phyloP scores from a whole-genome alignment of 345 rosid genomes.

The Rhodamnia rubescens region DNA sequence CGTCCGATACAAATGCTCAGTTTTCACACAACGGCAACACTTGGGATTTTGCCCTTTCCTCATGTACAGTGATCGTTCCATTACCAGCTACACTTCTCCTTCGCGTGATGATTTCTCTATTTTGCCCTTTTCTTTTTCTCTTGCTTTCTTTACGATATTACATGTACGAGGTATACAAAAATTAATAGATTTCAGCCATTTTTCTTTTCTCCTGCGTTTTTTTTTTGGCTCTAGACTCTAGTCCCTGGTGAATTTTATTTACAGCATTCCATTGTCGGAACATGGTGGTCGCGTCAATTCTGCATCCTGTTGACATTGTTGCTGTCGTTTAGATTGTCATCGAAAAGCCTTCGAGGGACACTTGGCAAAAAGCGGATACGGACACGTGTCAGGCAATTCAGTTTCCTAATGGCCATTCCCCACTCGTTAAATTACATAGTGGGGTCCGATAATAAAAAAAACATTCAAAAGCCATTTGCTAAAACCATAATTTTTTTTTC shows the following conservation, averaged over 20 bases:
- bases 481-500: background rate
- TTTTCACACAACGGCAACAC: background rate
- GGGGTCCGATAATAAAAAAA: background rate
- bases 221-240: background rate
- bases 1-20: too few relatives aligned
- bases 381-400: background rate
- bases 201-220: background rate
- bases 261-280: background rate
- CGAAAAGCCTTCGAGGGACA: background rate
- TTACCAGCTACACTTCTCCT: background rate
- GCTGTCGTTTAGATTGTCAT: background rate
- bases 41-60: background rate
- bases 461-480: fast-evolving
- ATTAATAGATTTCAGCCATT: background rate
- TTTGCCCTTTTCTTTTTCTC: background rate
- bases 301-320: background rate
- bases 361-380: background rate
- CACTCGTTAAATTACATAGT: too few relatives aligned
- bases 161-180: background rate
- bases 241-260: background rate
- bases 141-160: background rate
- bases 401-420: too few relatives aligned
- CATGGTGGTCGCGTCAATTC: background rate
- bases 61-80: background rate
- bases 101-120: background rate